phyloP scores from a whole-genome alignment of 306 rosid species.

The Fragaria iinumae region DNA sequence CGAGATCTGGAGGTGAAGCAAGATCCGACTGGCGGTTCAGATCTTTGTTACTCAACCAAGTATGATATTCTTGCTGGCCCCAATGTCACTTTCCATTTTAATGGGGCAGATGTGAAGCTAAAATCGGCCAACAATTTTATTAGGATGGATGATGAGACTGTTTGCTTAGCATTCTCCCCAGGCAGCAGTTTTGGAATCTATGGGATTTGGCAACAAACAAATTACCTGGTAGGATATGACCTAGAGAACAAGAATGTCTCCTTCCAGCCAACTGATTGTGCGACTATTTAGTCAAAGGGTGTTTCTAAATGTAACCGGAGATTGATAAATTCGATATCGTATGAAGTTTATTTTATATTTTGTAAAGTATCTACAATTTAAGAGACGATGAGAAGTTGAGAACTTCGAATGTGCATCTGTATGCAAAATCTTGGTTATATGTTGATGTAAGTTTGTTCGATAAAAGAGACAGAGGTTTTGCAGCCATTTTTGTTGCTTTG shows the following conservation, averaged over 20 bases:
- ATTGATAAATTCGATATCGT: too few relatives aligned
- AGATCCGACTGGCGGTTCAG: not conserved
- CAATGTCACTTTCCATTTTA: conserved; percentile 33
- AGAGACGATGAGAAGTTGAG: too few relatives aligned
- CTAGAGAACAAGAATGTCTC: conserved; percentile 24
- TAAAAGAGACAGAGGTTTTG: not conserved
- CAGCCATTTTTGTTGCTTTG: not conserved
- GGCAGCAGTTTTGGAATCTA: not conserved
- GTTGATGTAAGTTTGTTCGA: not conserved
- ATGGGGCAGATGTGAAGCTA: conserved; percentile 36
- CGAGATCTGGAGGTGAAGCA: not conserved
- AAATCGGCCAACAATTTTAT: conserved; percentile 31
- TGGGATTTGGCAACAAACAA: conserved; percentile 50
- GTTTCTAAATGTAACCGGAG: not conserved
- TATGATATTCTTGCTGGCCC: conserved; percentile 14
- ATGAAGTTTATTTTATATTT: too few relatives aligned
- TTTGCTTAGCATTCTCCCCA: conserved; percentile 43
- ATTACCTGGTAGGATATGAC: conserved; percentile 51
- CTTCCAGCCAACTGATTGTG: conserved; percentile 20
- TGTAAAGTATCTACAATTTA: too few relatives aligned
- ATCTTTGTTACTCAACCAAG: conserved; percentile 34
- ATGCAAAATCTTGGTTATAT: not conserved
- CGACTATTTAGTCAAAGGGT: not conserved
- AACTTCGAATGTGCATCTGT: too few relatives aligned
- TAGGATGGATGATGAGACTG: not conserved